phyloP scores from a whole-genome alignment of 1,139 yeast genomes.

The Eremothecium coryli region DNA sequence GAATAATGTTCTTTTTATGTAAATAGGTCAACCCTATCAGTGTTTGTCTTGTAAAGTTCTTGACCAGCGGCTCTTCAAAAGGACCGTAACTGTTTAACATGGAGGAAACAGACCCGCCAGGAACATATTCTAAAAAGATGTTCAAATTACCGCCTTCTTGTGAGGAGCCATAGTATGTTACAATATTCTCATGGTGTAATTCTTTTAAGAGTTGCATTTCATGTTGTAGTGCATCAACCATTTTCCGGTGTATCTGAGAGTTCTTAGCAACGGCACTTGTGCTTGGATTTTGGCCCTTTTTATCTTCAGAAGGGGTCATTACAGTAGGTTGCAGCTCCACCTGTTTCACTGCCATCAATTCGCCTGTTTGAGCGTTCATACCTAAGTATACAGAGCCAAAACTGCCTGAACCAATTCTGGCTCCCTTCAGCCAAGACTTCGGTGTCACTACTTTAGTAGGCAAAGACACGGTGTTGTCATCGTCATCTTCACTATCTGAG shows the following conservation, averaged over 20 bases:
- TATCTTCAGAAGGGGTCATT: constrained; percentile 17
- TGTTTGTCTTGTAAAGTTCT: constrained; percentile 78
- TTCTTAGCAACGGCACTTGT: constrained; percentile 28
- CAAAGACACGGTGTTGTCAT: constrained; percentile 29
- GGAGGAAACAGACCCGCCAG: constrained; percentile 91
- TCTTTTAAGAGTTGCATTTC: constrained; percentile 76
- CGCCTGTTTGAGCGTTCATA: constrained; percentile 87
- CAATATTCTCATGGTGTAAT: constrained; percentile 84
- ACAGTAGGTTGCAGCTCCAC: constrained; percentile 50
- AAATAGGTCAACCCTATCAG: constrained; percentile 71
- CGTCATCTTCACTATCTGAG: constrained; percentile 39
- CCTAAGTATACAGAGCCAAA: constrained; percentile 92
- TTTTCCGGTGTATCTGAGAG: constrained; percentile 40
- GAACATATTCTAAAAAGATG: constrained; percentile 87
- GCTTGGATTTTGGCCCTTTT: constrained; percentile 28
- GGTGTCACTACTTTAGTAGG: constrained; percentile 38
- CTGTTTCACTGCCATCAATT: constrained; percentile 93
- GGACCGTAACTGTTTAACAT: constrained; percentile 83
- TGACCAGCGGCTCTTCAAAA: constrained; percentile 78
- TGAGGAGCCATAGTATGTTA: constrained; percentile 79
- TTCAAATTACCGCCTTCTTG: constrained; percentile 63
- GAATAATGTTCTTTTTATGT: constrained; percentile 77
- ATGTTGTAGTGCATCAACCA: constrained; percentile 77
- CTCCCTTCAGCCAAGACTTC: constrained; percentile 84
- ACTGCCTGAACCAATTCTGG: constrained; percentile 88